Evolutionary conservation across 169 alveolate species (phyloP), one percentile per base, ranked within the genome.

Genomic region (Cryptosporidium andersoni): DNA sequence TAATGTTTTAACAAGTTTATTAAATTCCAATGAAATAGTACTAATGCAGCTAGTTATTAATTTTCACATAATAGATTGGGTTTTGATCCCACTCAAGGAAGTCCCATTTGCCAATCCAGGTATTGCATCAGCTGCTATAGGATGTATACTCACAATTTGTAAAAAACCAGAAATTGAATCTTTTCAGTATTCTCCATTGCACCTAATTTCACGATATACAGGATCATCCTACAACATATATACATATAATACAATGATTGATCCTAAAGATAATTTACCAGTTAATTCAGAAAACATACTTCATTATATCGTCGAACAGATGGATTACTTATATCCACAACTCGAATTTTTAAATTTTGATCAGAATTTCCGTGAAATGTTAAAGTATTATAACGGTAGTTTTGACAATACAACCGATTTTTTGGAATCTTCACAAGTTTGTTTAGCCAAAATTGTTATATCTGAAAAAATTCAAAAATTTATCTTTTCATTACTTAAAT

Each of bases 11-110:
- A 56, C 64, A 11, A 12, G 74, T 51, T 62, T 74, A 25, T 37
- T 74, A 12, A 68, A 74, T 47, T 56, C 85, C 5, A 74, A 63
- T 25, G 51, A 40, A 16, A 52, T 62, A 1, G 85, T 68, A 37
- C 34, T 74, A 56, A 45, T 62, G 67, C 85, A 74, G 60, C 55
- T 74, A 68, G 51, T 74, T 60, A 63, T 74, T 7, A 74, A 74
- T n/a, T 74, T 74, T 60, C 85, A 74, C 43, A 43, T 74, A 11
- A 74, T 74, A 47, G 85, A 74, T 48, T 74, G 85, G 85, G 34
- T 74, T 37, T 36, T 74, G 45, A 74, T 74, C 39, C 85, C 85
- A 1, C 36, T 74, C n/a, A 74, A 74, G 60, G 85, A 74, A 62
- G 60, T 51, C 2, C 85, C 85, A 9, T 74, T 74, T 74, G 68